Base-by-base conservation (phyloP, 805 yeast genomes). In the Suhomyces tanzawaensis region DNA sequence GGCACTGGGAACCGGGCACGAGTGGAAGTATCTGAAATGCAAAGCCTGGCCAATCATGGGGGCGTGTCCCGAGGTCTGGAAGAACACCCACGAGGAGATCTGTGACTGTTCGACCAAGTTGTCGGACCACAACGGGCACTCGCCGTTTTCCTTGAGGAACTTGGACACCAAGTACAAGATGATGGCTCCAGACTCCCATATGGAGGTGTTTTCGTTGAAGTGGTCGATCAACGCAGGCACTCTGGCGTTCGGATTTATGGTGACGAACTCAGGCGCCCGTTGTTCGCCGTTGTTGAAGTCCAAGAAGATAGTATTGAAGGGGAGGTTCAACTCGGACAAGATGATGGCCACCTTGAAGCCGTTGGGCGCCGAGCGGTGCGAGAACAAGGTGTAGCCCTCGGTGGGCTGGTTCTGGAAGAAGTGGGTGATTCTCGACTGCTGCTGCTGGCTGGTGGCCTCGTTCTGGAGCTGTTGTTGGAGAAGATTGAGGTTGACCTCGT, bases 11-110 rank as follows among this genome's bases (percentile, higher is more conserved):
- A 90, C 88, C 37, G 81, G 81, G 44, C 82, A 82, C 5, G 90
- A 77, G 58, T 90, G 96, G 71, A 90, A 88, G 59, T 86, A 88
- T 54, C 90, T 75, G 68, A 90, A 91, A 66, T 91, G 97, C 50
- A 91, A 72, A 7, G 97, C 96, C 63, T 90, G 97, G 14, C 97
- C 97, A 51, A 90, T 85, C 95, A 90, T 90, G n/a, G 97, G 96
- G 0, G 97, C 95, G 58, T 89, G 97, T 5, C 98, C 97, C 4
- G 95, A 84, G 3, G 96, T 88, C 64, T 90, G 98, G 71, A 90
- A 90, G 55, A 87, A 90, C 26, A 91, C 71, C 96, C 97, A 90
- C 5, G 89, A 78, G 43, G 79, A 74, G 41, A 90, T 87, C 58
- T 84, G 91, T 3, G 90, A 74, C 65, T 88, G 96, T 47, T 87